phyloP scores from a whole-genome alignment of 1,284 basidiomycete genomes.

The Ustilago trichophora region DNA sequence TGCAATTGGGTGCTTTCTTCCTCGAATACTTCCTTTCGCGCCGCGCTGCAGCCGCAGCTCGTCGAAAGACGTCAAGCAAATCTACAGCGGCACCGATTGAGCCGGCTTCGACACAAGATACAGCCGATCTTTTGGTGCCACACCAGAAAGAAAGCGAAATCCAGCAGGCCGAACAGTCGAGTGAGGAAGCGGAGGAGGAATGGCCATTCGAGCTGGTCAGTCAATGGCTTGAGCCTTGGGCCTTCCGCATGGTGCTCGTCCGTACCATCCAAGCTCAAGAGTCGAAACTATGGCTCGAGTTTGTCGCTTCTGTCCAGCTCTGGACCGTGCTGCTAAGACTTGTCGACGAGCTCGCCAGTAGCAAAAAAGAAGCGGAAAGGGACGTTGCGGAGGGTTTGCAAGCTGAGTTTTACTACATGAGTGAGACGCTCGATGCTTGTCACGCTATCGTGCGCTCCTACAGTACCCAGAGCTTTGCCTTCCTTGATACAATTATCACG shows the following conservation, averaged over 20 bases:
- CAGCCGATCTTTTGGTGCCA: slow-evolving; percentile 6
- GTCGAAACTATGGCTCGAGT: slow-evolving; percentile 60
- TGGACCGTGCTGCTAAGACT: slow-evolving; percentile 62
- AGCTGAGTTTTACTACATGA: slow-evolving; percentile 62
- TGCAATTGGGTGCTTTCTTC: slow-evolving; percentile 62
- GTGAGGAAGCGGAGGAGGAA: slow-evolving; percentile 3
- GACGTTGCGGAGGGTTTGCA: slow-evolving; percentile 60
- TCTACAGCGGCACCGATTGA: neutral
- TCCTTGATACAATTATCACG: slow-evolving; percentile 56
- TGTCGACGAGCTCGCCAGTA: slow-evolving; percentile 56
- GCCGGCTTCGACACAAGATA: slow-evolving; percentile 9
- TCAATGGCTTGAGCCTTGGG: slow-evolving; percentile 63
- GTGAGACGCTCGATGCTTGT: slow-evolving; percentile 56
- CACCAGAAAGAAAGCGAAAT: neutral
- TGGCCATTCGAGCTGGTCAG: slow-evolving; percentile 56
- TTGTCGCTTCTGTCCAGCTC: slow-evolving; percentile 57
- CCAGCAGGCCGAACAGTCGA: neutral
- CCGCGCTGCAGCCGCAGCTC: slow-evolving; percentile 22
- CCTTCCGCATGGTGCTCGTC: slow-evolving; percentile 59
- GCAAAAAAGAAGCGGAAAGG: slow-evolving; percentile 42
- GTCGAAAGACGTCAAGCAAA: slow-evolving; percentile 13
- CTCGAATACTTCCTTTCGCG: slow-evolving; percentile 63
- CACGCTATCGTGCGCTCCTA: slow-evolving; percentile 56
- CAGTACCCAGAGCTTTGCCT: slow-evolving; percentile 60
- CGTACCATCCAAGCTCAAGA: slow-evolving; percentile 55